Evolutionary conservation across 2,329 filamentous ascomycete genomes (phyloP).

Genomic region (Penicillium expansum): DNA sequence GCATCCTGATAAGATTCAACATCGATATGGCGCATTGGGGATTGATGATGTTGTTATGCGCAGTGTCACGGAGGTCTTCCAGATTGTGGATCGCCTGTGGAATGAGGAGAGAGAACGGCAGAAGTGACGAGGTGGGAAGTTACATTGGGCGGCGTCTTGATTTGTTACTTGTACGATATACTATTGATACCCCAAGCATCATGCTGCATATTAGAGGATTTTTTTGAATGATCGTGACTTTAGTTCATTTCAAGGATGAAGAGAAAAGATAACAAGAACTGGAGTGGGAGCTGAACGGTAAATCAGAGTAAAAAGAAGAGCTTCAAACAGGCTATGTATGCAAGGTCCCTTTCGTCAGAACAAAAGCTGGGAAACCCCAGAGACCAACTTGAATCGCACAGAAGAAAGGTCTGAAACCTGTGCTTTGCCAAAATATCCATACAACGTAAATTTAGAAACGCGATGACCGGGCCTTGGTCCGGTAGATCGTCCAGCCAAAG

Average conservation of each 20-base stretch:
- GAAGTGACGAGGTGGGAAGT: background rate
- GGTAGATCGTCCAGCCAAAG: constrained; percentile 80
- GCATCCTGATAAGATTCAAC: constrained; percentile 98
- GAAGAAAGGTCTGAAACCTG: constrained; percentile 5
- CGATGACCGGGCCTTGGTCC: constrained; percentile 56
- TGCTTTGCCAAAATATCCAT: constrained; percentile 7
- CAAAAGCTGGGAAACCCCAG: constrained; percentile 19
- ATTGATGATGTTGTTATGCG: constrained; percentile 71
- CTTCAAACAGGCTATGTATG: constrained; percentile 20
- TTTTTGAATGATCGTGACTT: constrained; percentile 18
- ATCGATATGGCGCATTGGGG: constrained; percentile 68
- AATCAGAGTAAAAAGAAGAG: constrained; percentile 15
- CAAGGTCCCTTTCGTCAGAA: constrained; percentile 20
- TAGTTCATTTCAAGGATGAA: constrained; percentile 21
- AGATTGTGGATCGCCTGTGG: constrained; percentile 83
- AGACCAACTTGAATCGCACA: constrained; percentile 17
- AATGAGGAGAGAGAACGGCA: constrained; percentile 52
- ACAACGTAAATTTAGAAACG: constrained; percentile 29
- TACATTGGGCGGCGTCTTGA: constrained; percentile 11
- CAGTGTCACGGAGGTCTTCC: constrained; percentile 84
- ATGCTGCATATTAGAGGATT: background rate
- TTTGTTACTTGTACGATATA: background rate
- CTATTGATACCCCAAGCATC: constrained; percentile 14
- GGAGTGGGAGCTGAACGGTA: constrained; percentile 7
- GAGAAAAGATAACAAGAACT: constrained; percentile 9